Conservation (phyloP, 352 stramenopile species). For the Phytophthora capsici region DNA sequence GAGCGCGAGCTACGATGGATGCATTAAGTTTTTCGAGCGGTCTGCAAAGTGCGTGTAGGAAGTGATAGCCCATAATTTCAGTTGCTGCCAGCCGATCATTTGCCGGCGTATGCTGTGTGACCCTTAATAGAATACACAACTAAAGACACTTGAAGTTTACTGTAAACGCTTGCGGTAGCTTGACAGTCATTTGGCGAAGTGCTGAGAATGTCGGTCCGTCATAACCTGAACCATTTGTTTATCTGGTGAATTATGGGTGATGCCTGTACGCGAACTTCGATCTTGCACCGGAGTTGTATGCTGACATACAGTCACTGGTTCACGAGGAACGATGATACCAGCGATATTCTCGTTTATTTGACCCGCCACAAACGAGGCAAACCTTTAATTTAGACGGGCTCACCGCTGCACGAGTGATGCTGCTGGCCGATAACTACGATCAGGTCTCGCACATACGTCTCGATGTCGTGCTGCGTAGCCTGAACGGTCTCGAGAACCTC, state of each 20-base stretch:
- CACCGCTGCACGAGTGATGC: slow-evolving; percentile 20
- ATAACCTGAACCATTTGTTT: no score
- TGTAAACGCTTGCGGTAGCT: no score
- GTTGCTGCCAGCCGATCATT: slow-evolving; percentile 4
- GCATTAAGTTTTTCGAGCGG: slow-evolving; percentile 84
- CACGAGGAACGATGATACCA: background rate
- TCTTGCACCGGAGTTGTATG: no score
- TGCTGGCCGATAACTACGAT: slow-evolving; percentile 37
- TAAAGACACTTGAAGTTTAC: background rate
- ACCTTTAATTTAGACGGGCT: slow-evolving; percentile 21
- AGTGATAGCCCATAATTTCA: slow-evolving; percentile 2
- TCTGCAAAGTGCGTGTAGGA: slow-evolving; percentile 42
- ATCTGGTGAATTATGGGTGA: no score
- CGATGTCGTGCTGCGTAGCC: slow-evolving; percentile 63
- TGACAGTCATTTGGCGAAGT: no score
- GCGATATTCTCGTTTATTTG: background rate
- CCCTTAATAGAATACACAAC: slow-evolving; percentile 1
- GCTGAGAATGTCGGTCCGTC: no score
- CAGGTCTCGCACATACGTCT: slow-evolving; percentile 48
- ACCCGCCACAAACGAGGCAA: slow-evolving; percentile 10
- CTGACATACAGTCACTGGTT: no score
- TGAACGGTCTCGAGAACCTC: slow-evolving; percentile 94
- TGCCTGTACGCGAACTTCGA: no score
- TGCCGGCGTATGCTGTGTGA: background rate
- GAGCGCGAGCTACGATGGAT: slow-evolving; percentile 85